phyloP scores from a whole-genome alignment of 2,329 filamentous ascomycete species.

The Colletotrichum camelliae region DNA sequence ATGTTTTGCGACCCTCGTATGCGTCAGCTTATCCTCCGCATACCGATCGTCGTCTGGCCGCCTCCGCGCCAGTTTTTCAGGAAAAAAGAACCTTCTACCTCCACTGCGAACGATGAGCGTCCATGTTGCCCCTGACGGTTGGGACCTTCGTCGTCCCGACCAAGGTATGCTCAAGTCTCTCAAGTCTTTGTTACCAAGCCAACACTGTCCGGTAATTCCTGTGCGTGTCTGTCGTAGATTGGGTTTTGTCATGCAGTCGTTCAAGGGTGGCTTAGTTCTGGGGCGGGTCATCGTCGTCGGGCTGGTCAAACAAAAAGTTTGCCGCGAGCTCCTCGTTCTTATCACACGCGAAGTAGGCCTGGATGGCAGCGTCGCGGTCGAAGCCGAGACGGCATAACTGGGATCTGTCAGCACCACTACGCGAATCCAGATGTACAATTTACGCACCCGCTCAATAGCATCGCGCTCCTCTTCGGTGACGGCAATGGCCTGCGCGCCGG shows the following conservation, averaged over 20 bases:
- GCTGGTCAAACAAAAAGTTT: constrained; percentile 98
- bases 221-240: constrained; percentile 20
- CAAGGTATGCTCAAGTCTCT: neutral
- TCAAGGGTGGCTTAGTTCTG: constrained; percentile 41
- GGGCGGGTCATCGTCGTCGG: constrained; percentile 76
- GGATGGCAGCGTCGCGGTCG: constrained; percentile 89
- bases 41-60: neutral
- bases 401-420: neutral
- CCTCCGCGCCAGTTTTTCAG: neutral
- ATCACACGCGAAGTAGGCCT: constrained; percentile 98
- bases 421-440: neutral
- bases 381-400: constrained; percentile 94
- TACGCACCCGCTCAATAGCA: constrained; percentile 89
- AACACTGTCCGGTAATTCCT: constrained; percentile 15
- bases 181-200: constrained; percentile 4
- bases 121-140: neutral
- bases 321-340: constrained; percentile 99
- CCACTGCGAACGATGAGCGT: neutral
- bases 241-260: constrained; percentile 18
- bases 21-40: neutral
- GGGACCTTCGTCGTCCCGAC: neutral
- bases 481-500: constrained; percentile 85
- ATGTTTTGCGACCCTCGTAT: neutral
- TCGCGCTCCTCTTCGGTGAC: constrained; percentile 97
- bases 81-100: neutral